Percentiles rank a stretch among this genome's conserved stretches.
Conservation (phyloP, 805 yeast species). For the Kregervanrija delftensis region DNA sequence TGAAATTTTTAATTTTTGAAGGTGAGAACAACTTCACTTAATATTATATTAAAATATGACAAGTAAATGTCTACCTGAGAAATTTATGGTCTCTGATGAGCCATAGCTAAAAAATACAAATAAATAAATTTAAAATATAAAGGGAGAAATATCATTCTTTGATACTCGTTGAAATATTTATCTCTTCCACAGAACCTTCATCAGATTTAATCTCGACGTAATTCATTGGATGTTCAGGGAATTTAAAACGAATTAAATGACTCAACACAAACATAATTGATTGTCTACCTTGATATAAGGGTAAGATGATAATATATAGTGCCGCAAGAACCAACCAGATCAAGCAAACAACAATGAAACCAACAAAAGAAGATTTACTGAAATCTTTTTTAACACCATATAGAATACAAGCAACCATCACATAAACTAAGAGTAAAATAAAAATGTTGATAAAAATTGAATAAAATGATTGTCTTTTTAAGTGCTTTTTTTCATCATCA, state of each 20-base stretch:
- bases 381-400: conserved; percentile 30
- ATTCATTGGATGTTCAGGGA: conserved; percentile 8
- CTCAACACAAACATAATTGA: conserved; percentile 9
- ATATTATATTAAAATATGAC: no score
- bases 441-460: conserved; percentile 34
- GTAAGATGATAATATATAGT: conserved; percentile 29
- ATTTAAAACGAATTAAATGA: conserved; percentile 2
- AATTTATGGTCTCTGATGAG: no score
- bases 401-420: conserved; percentile 27
- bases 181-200: neutral
- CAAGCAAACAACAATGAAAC: conserved; percentile 31
- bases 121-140: no score
- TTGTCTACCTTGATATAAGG: conserved; percentile 29
- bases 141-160: no score
- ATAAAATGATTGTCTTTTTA: conserved; percentile 32
- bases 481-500: conserved; percentile 14
- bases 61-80: no score
- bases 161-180: no score
- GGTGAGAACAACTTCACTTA: no score
- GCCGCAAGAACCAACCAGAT: conserved; percentile 32
- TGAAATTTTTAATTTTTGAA: no score
- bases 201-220: neutral
- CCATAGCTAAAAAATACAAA: no score
- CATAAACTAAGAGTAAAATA: conserved; percentile 24
- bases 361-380: conserved; percentile 30